Evolutionary conservation across 768 basidiomycete species (phyloP).

Genomic region (Leccinum obscurum): DNA sequence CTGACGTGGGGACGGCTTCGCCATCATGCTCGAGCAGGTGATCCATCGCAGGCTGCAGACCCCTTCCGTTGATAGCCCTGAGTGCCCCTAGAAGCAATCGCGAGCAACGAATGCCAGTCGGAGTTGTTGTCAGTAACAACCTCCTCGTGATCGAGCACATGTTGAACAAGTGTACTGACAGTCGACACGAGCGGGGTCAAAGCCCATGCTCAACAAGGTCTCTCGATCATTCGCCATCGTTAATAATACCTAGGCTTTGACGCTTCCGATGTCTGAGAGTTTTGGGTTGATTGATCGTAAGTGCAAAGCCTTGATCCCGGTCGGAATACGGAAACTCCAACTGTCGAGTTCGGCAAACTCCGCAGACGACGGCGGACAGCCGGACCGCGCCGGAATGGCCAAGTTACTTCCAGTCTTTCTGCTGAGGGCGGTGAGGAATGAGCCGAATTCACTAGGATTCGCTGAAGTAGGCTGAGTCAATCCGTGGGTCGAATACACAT

Average conservation of each 20-base stretch:
- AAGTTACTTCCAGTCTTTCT: too few species aligned
- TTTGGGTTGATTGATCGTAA: too few species aligned
- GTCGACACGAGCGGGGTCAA: conserved; percentile 79
- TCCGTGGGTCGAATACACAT: too few species aligned
- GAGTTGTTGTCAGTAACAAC: not conserved
- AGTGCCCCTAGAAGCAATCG: conserved; percentile 67
- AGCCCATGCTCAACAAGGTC: conserved; percentile 82
- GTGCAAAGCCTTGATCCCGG: too few species aligned
- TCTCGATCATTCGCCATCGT: conserved; percentile 63
- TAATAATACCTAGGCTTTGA: not conserved
- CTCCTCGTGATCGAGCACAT: not conserved
- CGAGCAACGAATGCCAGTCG: not conserved
- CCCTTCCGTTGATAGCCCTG: conserved; percentile 78
- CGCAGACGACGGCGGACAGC: too few species aligned
- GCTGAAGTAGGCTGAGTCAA: too few species aligned
- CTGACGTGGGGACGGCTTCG: conserved; percentile 46
- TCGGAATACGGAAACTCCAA: too few species aligned
- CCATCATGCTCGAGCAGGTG: conserved; percentile 81
- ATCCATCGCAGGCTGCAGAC: conserved; percentile 91
- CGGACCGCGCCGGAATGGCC: too few species aligned
- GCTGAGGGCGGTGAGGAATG: too few species aligned
- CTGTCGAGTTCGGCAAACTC: too few species aligned
- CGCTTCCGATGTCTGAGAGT: not conserved
- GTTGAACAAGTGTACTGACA: conserved; percentile 51
- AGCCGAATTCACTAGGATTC: too few species aligned